Conservation (phyloP, 139 green algal genomes). For the Chlorella sp. region DNA sequence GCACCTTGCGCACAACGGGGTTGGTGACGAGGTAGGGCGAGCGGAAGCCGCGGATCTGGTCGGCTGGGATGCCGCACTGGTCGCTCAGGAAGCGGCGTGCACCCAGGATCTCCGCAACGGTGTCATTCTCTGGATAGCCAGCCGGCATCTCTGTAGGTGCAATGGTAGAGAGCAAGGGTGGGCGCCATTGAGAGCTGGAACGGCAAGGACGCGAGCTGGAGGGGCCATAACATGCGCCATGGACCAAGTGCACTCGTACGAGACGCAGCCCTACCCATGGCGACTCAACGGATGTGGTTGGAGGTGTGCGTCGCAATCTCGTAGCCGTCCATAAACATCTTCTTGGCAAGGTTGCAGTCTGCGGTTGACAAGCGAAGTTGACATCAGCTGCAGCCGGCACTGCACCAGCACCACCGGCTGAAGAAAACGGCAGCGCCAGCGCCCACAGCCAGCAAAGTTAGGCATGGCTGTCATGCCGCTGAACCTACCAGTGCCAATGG, state of each 20-base stretch:
- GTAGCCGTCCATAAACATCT: conserved; percentile 10
- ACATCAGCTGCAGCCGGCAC: too few relatives aligned
- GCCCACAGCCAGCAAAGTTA: neutral
- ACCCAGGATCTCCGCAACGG: conserved; percentile 2
- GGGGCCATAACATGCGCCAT: too few relatives aligned
- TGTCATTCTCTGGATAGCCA: conserved; percentile 5
- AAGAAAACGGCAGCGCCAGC: neutral
- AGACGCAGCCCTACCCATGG: neutral
- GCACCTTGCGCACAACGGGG: neutral
- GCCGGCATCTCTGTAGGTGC: neutral
- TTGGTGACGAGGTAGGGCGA: conserved; percentile 10
- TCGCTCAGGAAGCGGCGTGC: neutral
- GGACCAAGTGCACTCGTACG: too few relatives aligned
- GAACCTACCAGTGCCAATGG: neutral
- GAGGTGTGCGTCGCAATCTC: conserved; percentile 14
- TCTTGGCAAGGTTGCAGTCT: conserved; percentile 19
- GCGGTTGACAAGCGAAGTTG: too few relatives aligned
- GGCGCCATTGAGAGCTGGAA: neutral
- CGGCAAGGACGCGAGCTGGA: neutral
- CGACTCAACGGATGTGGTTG: too few relatives aligned
- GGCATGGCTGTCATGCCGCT: too few relatives aligned
- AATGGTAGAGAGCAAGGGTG: neutral
- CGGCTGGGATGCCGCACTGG: conserved; percentile 26
- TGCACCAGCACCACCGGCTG: too few relatives aligned
- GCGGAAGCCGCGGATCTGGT: conserved; percentile 16